A percentile compares a stretch with the other conserved stretches of the same genome.
Conservation (phyloP, 2,329 filamentous ascomycete species). For the Sarocladiaceae sp. region DNA sequence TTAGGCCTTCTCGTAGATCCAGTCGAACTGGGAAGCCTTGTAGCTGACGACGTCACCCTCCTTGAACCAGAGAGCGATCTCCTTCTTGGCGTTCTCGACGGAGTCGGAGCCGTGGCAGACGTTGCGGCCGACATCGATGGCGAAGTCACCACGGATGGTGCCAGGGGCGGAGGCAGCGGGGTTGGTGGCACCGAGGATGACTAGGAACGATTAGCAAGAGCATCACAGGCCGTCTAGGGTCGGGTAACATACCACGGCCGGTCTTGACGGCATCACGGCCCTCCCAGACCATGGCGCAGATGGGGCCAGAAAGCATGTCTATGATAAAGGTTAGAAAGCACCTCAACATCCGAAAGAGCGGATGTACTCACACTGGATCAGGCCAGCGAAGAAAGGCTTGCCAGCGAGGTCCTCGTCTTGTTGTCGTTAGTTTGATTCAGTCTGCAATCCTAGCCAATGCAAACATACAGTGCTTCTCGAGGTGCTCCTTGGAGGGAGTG, state of each 20-base stretch:
- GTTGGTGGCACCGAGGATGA: slow-evolving; percentile 98
- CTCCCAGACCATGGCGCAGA: slow-evolving; percentile 99
- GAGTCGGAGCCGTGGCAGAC: slow-evolving; percentile 99
- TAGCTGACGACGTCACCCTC: slow-evolving; percentile 78
- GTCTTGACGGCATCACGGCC: slow-evolving; percentile 99
- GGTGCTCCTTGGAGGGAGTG: slow-evolving; percentile 85
- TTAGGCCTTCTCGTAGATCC: slow-evolving; percentile 92
- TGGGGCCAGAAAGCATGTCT: slow-evolving; percentile 92
- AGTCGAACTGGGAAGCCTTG: slow-evolving; percentile 81
- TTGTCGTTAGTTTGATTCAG: too few relatives aligned
- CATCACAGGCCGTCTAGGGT: background rate
- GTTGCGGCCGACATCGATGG: slow-evolving; percentile 83
- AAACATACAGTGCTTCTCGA: slow-evolving; percentile 85
- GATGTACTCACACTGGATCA: slow-evolving; percentile 73
- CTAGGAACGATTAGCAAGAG: slow-evolving; percentile 31
- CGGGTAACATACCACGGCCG: slow-evolving; percentile 67
- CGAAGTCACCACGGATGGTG: slow-evolving; percentile 95
- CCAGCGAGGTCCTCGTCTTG: slow-evolving; percentile 82
- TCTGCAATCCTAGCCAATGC: too few relatives aligned
- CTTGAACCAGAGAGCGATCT: slow-evolving; percentile 98
- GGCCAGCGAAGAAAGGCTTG: slow-evolving; percentile 96
- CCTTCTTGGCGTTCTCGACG: slow-evolving; percentile 99
- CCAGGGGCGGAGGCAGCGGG: slow-evolving; percentile 89
- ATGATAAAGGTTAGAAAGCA: slow-evolving; percentile 42
- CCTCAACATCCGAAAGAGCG: background rate